A percentile compares a stretch with the other conserved stretches of the same genome.
Evolutionary conservation across 2,329 filamentous ascomycete species (phyloP).

Genomic region (Aspergillus sp.): DNA sequence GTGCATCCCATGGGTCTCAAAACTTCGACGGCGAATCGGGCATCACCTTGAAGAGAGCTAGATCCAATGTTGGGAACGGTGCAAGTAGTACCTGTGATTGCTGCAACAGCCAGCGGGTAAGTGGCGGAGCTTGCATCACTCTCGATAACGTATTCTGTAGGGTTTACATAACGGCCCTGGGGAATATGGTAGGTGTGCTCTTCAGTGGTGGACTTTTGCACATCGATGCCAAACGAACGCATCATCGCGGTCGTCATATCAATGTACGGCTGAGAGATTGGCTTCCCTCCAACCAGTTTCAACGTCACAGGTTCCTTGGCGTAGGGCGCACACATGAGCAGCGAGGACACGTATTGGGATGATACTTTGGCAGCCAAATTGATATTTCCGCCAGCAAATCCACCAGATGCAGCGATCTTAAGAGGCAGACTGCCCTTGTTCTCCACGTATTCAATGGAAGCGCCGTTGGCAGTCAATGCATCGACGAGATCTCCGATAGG

Average conservation of each 20-base stretch:
- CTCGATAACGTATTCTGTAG: constrained; percentile 83
- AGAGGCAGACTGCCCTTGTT: constrained; percentile 81
- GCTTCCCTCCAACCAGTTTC: constrained; percentile 89
- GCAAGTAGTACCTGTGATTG: constrained; percentile 92
- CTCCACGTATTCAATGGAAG: constrained; percentile 83
- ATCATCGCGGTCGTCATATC: constrained; percentile 99
- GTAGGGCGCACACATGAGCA: constrained; percentile 95
- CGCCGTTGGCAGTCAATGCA: constrained; percentile 81
- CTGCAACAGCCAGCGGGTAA: constrained; percentile 89
- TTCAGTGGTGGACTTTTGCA: constrained; percentile 73
- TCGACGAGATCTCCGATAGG: constrained; percentile 93
- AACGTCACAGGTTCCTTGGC: constrained; percentile 91
- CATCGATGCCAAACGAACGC: constrained; percentile 81
- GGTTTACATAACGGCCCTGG: constrained; percentile 78
- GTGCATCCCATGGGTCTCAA: constrained; percentile 89
- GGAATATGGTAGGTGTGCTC: constrained; percentile 94
- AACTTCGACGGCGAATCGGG: constrained; percentile 88
- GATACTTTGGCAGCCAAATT: constrained; percentile 93
- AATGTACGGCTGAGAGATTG: constrained; percentile 95
- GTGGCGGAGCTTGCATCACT: constrained; percentile 98
- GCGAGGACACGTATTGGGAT: constrained; percentile 97
- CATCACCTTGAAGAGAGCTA: constrained; percentile 88
- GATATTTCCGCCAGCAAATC: constrained; percentile 82
- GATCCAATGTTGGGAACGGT: constrained; percentile 96
- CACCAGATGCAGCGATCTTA: constrained; percentile 75